Conservation (phyloP, 495 filamentous ascomycete species). For the Hyaloscypha variabilis region DNA sequence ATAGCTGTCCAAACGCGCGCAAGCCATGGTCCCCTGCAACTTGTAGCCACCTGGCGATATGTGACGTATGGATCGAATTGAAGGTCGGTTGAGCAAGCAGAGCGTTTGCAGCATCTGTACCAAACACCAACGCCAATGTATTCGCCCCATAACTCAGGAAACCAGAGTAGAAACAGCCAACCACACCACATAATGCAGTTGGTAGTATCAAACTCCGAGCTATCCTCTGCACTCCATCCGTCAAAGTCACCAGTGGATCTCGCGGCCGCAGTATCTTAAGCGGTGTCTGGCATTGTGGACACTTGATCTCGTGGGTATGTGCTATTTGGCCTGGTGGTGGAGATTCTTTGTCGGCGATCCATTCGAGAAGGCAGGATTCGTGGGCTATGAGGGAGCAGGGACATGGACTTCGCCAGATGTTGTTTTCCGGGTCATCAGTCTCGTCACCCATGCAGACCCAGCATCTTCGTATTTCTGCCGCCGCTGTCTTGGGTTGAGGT, state of each 20-base stretch:
- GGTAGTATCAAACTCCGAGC: constrained; percentile 21
- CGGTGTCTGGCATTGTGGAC: constrained; percentile 85
- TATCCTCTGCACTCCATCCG: constrained; percentile 50
- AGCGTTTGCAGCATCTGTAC: constrained; percentile 54
- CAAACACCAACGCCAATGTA: constrained; percentile 65
- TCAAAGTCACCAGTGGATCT: constrained; percentile 64
- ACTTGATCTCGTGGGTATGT: constrained; percentile 60
- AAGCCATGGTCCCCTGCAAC: neutral
- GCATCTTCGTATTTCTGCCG: constrained; percentile 50
- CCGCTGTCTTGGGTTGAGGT: constrained; percentile 23
- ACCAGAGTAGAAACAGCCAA: constrained; percentile 43
- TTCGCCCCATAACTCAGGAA: constrained; percentile 61
- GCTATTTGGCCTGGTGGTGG: constrained; percentile 48
- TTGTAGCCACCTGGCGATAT: neutral
- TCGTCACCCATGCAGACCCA: constrained; percentile 93
- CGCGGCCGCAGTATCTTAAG: constrained; percentile 74
- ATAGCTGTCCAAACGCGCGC: constrained; percentile 26
- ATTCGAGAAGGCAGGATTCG: constrained; percentile 86
- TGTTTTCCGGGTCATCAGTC: constrained; percentile 71
- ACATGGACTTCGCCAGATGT: constrained; percentile 84
- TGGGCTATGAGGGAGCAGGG: constrained; percentile 88
- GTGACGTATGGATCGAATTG: neutral
- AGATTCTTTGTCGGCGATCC: constrained; percentile 82
- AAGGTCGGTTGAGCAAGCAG: constrained; percentile 33
- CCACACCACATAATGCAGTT: constrained; percentile 10